Percentiles rank a stretch among this genome's conserved stretches.
These are phyloP conservation scores for Cladophialophora chaetospira DNA, from an alignment of 2,329 filamentous ascomycete species.

Conservation along the genomic window DNA sequence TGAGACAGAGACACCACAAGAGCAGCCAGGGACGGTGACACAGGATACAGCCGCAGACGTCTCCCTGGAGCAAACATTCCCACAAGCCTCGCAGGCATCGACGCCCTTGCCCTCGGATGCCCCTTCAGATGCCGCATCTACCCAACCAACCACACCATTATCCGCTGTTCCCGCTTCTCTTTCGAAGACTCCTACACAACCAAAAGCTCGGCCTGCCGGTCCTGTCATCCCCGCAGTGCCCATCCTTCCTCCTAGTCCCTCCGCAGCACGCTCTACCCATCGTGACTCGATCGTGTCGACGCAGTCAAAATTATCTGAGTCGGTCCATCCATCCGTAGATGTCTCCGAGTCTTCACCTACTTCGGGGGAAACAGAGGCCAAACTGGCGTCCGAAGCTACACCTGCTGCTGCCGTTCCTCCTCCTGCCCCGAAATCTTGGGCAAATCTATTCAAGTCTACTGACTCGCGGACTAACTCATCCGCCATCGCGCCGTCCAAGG, in stretches of 20 bases:
- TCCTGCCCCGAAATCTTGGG: conserved; percentile 64
- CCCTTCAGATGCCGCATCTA: conserved; percentile 58
- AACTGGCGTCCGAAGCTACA: conserved; percentile 37
- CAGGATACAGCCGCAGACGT: conserved; percentile 23
- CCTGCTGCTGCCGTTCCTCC: conserved; percentile 44
- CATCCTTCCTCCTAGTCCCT: conserved; percentile 44
- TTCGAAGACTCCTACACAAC: conserved; percentile 36
- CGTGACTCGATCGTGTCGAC: conserved; percentile 42
- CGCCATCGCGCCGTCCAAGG: conserved; percentile 31
- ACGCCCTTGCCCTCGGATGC: conserved; percentile 62
- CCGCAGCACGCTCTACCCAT: conserved; percentile 39
- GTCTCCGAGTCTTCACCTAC: conserved; percentile 8
- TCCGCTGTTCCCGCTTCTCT: conserved; percentile 46
- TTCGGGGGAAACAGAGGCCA: conserved; percentile 14
- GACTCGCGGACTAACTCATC: conserved; percentile 39
- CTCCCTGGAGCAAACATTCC: conserved; percentile 15
- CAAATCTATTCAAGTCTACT: conserved; percentile 64
- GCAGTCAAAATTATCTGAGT: conserved; percentile 38
- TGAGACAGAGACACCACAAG: conserved; percentile 27
- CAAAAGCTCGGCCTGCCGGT: conserved; percentile 37
- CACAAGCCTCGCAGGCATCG: conserved; percentile 55
- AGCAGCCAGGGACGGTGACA: conserved; percentile 16
- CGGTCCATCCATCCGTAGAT: conserved; percentile 15
- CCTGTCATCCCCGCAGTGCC: conserved; percentile 55
- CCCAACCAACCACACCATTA: conserved; percentile 59